These are phyloP conservation scores for Alternaria sp. DNA, from an alignment of 2,329 filamentous ascomycete genomes.

Conservation along the genomic window DNA sequence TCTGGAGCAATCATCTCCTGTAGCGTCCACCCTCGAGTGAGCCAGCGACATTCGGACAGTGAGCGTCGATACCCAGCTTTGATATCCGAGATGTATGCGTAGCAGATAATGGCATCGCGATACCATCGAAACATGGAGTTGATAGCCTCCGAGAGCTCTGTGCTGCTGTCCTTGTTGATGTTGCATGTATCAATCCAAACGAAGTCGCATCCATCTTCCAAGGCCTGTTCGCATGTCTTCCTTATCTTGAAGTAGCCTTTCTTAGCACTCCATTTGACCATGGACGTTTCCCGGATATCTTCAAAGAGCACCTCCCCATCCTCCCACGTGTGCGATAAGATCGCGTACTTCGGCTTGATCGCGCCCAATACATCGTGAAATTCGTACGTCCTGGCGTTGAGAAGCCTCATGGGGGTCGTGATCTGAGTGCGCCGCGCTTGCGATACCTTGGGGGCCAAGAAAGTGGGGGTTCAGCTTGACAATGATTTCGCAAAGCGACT, in stretches of 20 bases:
- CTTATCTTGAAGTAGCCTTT: neutral
- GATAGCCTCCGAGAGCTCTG: constrained; percentile 13
- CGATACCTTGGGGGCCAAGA: neutral
- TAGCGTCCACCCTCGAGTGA: constrained; percentile 23
- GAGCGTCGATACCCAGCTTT: rapidly evolving
- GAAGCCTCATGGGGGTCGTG: neutral
- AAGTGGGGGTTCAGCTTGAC: neutral
- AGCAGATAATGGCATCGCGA: constrained; percentile 12
- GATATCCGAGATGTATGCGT: constrained; percentile 16
- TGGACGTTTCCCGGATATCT: neutral
- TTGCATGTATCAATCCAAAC: constrained; percentile 4
- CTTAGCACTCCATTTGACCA: neutral
- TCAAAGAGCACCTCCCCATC: neutral
- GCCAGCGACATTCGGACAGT: constrained; percentile 12
- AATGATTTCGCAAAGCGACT: neutral
- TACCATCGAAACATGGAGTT: constrained; percentile 19
- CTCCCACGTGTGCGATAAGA: neutral
- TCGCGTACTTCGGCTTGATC: neutral
- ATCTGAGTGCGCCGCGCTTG: neutral
- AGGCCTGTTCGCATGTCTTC: neutral
- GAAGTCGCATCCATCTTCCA: neutral
- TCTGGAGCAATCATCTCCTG: constrained; percentile 23
- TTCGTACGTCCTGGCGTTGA: neutral
- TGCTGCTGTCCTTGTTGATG: constrained; percentile 19
- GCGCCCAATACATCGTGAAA: neutral